These are phyloP conservation scores for Didymellaceae sp. DNA, from an alignment of 2,329 filamentous ascomycete species.

Conservation along the genomic window DNA sequence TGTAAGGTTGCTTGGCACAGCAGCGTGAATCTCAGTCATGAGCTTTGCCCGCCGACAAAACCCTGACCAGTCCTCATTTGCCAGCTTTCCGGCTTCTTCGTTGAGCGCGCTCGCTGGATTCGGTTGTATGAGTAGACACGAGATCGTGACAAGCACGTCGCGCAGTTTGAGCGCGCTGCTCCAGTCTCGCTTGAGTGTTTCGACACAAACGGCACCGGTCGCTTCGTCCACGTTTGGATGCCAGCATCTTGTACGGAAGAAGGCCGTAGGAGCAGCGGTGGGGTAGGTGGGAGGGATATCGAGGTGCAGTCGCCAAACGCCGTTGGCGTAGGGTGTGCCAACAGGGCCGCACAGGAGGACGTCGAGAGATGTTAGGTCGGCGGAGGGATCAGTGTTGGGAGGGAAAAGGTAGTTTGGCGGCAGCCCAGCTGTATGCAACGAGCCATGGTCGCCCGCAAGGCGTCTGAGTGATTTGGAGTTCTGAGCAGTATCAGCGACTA, in stretches of 20 bases:
- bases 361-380: slow-evolving; percentile 64
- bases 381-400: slow-evolving; percentile 46
- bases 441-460: slow-evolving; percentile 65
- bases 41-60: slow-evolving; percentile 64
- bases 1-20: slow-evolving; percentile 55
- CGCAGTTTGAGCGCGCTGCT: slow-evolving; percentile 62
- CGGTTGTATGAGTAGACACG: slow-evolving; percentile 67
- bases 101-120: slow-evolving; percentile 70
- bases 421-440: slow-evolving; percentile 61
- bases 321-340: slow-evolving; percentile 65
- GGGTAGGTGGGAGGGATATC: slow-evolving; percentile 66
- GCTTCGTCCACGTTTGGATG: slow-evolving; percentile 69
- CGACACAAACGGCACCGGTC: slow-evolving; percentile 68
- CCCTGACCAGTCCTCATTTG: slow-evolving; percentile 62
- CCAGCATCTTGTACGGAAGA: slow-evolving; percentile 67
- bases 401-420: slow-evolving; percentile 69
- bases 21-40: slow-evolving; percentile 68
- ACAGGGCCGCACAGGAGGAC: slow-evolving; percentile 65
- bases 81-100: slow-evolving; percentile 64
- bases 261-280: slow-evolving; percentile 60
- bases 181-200: slow-evolving; percentile 71
- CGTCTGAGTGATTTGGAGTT: slow-evolving; percentile 61
- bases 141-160: slow-evolving; percentile 66
- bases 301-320: slow-evolving; percentile 66
- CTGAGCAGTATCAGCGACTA: slow-evolving; percentile 34